A percentile compares a stretch with the other conserved stretches of the same genome.
These are phyloP conservation scores for Fusarium burgessii DNA, from an alignment of 2,329 filamentous ascomycete genomes.

Conservation along the genomic window DNA sequence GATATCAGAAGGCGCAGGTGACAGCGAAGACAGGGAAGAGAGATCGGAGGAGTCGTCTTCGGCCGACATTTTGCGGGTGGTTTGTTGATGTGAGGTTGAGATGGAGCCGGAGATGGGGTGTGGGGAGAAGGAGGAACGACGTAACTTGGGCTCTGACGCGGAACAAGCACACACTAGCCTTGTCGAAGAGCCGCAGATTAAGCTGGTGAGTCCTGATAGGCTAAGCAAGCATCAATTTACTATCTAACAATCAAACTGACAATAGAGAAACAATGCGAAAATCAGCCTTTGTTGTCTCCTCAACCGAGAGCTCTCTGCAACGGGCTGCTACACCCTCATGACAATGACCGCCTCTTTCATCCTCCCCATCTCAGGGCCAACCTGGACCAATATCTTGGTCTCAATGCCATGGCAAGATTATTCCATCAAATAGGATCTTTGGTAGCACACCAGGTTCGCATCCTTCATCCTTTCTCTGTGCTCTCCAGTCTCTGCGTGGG, in stretches of 20 bases:
- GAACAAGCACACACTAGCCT: slow-evolving; percentile 50
- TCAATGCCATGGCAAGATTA: slow-evolving; percentile 1
- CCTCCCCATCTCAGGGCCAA: background rate
- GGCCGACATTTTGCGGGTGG: slow-evolving; percentile 62
- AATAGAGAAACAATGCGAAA: slow-evolving; percentile 26
- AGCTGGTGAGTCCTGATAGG: slow-evolving; percentile 49
- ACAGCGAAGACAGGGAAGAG: slow-evolving; percentile 66
- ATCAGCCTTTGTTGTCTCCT: slow-evolving; percentile 18
- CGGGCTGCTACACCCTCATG: slow-evolving; percentile 2
- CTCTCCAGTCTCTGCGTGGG: background rate
- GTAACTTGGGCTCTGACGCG: slow-evolving; percentile 45
- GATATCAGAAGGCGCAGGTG: slow-evolving; percentile 58
- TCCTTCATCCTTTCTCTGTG: background rate
- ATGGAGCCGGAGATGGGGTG: slow-evolving; percentile 46
- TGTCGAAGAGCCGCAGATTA: slow-evolving; percentile 50
- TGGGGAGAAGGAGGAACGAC: slow-evolving; percentile 50
- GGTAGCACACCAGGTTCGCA: background rate
- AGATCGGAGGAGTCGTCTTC: slow-evolving; percentile 74
- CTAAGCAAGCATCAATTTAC: slow-evolving; percentile 44
- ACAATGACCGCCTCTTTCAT: slow-evolving; percentile 1
- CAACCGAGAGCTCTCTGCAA: background rate
- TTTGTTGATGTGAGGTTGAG: slow-evolving; percentile 45
- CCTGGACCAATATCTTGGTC: background rate
- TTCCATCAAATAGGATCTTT: slow-evolving; percentile 2
- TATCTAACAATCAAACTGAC: slow-evolving; percentile 27